These are phyloP conservation scores for Crotalaria pallida DNA, from an alignment of 306 rosid species.

Conservation along the genomic window DNA sequence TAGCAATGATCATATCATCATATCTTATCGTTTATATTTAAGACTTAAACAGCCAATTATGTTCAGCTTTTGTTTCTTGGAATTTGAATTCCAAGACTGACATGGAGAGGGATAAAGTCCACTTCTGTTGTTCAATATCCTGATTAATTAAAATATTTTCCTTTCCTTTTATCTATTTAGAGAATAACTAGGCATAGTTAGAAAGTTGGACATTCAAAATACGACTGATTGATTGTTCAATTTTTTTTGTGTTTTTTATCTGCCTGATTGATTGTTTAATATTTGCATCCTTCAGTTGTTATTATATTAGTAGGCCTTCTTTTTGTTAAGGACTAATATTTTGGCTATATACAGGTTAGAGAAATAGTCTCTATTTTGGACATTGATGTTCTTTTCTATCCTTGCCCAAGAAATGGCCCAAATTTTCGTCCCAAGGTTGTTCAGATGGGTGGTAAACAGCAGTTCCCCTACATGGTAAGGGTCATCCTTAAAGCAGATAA, in stretches of 20 bases:
- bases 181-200: neutral
- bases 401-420: slow-evolving; percentile 89
- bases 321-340: slow-evolving; percentile 26
- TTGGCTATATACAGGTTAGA: slow-evolving; percentile 60
- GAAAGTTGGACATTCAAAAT: slow-evolving; percentile 7
- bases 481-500: slow-evolving; percentile 1
- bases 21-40: too few relatives aligned
- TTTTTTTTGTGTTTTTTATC: too few relatives aligned
- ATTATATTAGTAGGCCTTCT: neutral
- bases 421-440: slow-evolving; percentile 82
- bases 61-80: neutral
- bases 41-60: neutral
- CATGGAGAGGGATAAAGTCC: neutral
- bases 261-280: neutral
- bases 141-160: neutral
- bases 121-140: neutral
- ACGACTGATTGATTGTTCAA: neutral
- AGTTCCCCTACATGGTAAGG: slow-evolving; percentile 93
- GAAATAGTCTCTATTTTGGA: slow-evolving; percentile 91
- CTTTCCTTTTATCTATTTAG: neutral
- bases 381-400: slow-evolving; percentile 88
- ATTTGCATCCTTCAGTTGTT: slow-evolving; percentile 3
- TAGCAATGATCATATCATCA: too few relatives aligned
- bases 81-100: neutral
- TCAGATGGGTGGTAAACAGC: slow-evolving; percentile 89